Conservation (phyloP, 768 basidiomycete genomes). For the Hygrophorus pudorinus region DNA sequence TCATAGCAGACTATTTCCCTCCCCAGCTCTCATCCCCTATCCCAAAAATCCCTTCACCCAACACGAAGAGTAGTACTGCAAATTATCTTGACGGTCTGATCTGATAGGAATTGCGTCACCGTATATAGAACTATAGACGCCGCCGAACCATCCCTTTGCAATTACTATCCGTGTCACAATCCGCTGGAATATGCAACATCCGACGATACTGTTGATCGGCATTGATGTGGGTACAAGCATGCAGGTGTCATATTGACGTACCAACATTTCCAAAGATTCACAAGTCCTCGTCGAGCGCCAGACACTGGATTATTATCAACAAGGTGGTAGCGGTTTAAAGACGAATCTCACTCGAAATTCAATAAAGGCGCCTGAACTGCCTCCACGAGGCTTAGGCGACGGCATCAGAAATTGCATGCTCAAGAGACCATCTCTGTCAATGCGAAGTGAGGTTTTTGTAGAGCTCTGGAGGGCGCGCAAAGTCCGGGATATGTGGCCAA, state of each 20-base stretch:
- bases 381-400: conserved; percentile 31
- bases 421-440: conserved; percentile 72
- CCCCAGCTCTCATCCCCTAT: conserved; percentile 10
- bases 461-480: conserved; percentile 72
- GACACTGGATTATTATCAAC: conserved; percentile 22
- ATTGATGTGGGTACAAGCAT: no score
- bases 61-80: conserved; percentile 5
- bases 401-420: conserved; percentile 89
- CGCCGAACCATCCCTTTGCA: no score
- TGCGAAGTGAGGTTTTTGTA: conserved; percentile 80
- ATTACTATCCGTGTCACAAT: no score
- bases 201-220: no score
- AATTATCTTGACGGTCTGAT: conserved; percentile 6
- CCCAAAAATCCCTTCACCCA: conserved; percentile 12
- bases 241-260: no score
- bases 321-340: not conserved
- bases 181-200: no score
- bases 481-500: conserved; percentile 64
- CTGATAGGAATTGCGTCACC: not conserved
- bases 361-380: conserved; percentile 54
- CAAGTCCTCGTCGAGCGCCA: conserved; percentile 29
- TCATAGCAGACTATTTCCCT: conserved; percentile 67
- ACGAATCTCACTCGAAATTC: conserved; percentile 70
- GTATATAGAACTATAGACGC: no score
- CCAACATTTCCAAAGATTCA: not conserved